Percentiles rank a stretch among this genome's conserved stretches.
Conservation (phyloP, 108 stramenopile species). For the Cyclostephanos invisitatus region DNA sequence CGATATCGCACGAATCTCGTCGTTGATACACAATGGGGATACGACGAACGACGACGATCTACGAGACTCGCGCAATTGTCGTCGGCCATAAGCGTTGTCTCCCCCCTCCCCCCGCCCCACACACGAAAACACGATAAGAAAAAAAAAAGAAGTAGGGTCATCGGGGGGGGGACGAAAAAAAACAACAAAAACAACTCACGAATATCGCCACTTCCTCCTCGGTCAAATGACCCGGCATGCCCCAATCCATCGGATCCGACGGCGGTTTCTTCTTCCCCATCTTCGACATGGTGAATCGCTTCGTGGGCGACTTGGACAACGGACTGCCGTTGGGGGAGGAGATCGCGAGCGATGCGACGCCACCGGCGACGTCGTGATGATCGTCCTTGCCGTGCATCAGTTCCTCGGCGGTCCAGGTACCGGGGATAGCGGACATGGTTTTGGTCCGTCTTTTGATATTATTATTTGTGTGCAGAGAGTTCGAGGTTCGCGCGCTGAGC, state of each 20-base stretch:
- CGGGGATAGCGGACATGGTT: conserved; percentile 13
- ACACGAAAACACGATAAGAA: too few relatives aligned
- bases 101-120: too few relatives aligned
- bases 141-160: neutral
- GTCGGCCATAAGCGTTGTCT: too few relatives aligned
- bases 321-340: neutral
- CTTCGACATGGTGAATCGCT: conserved; percentile 20
- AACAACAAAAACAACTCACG: conserved; percentile 28
- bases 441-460: conserved; percentile 6
- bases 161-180: neutral
- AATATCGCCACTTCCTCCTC: conserved; percentile 48
- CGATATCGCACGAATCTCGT: neutral
- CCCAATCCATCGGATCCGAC: conserved; percentile 54
- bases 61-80: too few relatives aligned
- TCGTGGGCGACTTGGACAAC: conserved; percentile 7
- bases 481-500: neutral
- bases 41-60: neutral
- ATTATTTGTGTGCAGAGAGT: neutral
- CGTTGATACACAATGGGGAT: neutral
- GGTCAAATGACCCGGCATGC: conserved; percentile 53
- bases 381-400: conserved; percentile 43
- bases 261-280: conserved; percentile 27
- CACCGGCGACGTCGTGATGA: neutral
- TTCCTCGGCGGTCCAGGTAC: conserved; percentile 47
- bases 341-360: conserved; percentile 10